Evolutionary conservation across 2,329 filamentous ascomycete species (phyloP).

Genomic region (Xylaria multiplex): DNA sequence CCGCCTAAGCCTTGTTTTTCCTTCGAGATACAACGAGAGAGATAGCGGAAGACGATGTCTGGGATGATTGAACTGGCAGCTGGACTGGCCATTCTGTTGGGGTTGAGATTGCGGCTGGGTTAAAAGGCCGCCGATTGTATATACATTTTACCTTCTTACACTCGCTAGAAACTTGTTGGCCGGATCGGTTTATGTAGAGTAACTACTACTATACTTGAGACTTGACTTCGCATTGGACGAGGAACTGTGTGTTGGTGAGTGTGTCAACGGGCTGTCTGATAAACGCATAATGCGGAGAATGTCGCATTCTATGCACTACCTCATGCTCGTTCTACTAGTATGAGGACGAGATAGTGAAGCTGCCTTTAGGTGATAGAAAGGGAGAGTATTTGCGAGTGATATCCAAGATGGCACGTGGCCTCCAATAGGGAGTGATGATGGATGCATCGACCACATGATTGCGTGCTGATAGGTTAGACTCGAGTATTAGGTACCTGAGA

Average conservation of each 20-base stretch:
- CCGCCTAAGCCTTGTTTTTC: too few relatives aligned
- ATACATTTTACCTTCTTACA: constrained; percentile 14
- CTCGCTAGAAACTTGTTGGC: constrained; percentile 1
- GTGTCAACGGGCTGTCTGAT: not conserved
- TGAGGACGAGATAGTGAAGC: too few relatives aligned
- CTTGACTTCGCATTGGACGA: not conserved
- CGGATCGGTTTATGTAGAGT: constrained; percentile 5
- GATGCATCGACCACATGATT: constrained; percentile 2
- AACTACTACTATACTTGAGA: constrained; percentile 3
- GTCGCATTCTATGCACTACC: not conserved
- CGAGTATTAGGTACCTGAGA: not conserved
- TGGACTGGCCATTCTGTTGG: constrained; percentile 28
- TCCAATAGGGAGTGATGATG: not conserved
- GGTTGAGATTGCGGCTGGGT: constrained; percentile 3
- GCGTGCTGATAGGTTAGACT: too few relatives aligned
- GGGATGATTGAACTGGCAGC: not conserved
- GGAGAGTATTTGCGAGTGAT: not conserved
- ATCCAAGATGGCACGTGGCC: not conserved
- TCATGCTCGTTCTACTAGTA: too few relatives aligned
- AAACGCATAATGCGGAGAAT: not conserved
- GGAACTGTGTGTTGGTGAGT: not conserved
- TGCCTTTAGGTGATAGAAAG: not conserved
- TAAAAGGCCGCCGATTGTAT: not conserved
- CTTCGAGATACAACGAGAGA: not conserved
- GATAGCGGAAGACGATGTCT: not conserved